Evolutionary conservation across 1,284 basidiomycete species (phyloP).

Genomic region (Termitomyces sp.): DNA sequence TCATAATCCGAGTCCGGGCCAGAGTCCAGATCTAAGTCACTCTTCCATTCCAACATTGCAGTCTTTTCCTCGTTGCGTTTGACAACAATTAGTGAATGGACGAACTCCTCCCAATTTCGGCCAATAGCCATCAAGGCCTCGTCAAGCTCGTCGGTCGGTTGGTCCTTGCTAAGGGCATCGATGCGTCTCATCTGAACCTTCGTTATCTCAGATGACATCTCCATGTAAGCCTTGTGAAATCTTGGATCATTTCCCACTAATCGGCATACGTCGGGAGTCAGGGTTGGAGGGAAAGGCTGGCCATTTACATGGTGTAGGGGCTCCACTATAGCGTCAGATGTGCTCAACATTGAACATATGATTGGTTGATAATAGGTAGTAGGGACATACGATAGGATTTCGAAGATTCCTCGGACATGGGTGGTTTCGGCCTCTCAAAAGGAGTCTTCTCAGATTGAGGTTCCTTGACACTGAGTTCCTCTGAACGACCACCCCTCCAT

Average conservation of each 20-base stretch:
- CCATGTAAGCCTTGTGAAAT: slow-evolving; percentile 1
- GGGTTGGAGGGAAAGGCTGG: neutral
- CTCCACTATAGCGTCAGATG: neutral
- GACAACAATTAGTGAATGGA: slow-evolving; percentile 3
- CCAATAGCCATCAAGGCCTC: neutral
- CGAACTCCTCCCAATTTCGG: slow-evolving; percentile 1
- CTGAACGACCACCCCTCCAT: neutral
- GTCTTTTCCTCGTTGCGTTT: slow-evolving; percentile 1
- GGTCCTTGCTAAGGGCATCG: neutral
- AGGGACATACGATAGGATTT: neutral
- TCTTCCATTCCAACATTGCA: slow-evolving; percentile 1
- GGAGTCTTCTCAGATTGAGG: neutral
- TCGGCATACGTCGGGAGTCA: slow-evolving; percentile 4
- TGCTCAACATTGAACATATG: neutral
- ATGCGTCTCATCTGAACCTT: slow-evolving; percentile 4
- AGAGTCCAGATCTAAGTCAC: neutral
- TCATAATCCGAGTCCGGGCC: neutral
- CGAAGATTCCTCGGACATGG: neutral
- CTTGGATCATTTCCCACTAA: slow-evolving; percentile 1
- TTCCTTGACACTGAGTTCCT: neutral
- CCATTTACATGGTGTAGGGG: neutral
- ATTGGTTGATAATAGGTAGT: neutral
- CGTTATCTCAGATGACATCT: neutral
- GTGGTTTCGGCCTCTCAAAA: neutral
- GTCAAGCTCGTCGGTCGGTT: neutral